Conservation (phyloP, 768 basidiomycete species). For the Solioccasus polychromus region DNA sequence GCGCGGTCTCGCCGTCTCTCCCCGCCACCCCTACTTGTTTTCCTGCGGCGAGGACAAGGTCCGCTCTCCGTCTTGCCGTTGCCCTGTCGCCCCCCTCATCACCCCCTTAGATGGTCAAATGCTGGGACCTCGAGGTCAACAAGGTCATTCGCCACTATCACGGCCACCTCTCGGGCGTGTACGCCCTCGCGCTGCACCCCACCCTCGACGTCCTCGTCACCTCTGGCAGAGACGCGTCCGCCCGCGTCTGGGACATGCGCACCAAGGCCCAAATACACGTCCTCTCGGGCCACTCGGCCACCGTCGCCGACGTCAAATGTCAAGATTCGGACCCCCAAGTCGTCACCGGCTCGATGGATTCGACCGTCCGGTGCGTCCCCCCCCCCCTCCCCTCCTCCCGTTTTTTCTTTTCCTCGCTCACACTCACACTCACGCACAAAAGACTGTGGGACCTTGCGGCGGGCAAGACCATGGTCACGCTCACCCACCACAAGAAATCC, state of each 20-base stretch:
- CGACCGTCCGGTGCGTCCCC: constrained; percentile 73
- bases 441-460: constrained; percentile 98
- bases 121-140: constrained; percentile 98
- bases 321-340: constrained; percentile 98
- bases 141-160: constrained; percentile 99
- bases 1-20: constrained; percentile 87
- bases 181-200: constrained; percentile 87
- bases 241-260: constrained; percentile 99
- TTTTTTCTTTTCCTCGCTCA: too few relatives aligned
- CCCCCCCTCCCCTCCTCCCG: neutral
- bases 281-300: constrained; percentile 89
- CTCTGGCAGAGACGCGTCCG: constrained; percentile 92
- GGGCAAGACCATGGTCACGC: constrained; percentile 92
- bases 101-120: constrained; percentile 88
- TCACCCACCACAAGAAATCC: constrained; percentile 99
- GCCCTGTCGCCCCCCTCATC: neutral
- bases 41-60: constrained; percentile 99
- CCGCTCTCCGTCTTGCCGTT: constrained; percentile 12
- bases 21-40: constrained; percentile 94
- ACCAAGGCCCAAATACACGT: constrained; percentile 96
- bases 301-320: constrained; percentile 93
- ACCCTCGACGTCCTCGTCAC: constrained; percentile 96
- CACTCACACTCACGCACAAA: too few relatives aligned
- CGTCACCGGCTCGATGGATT: constrained; percentile 98
- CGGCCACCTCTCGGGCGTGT: constrained; percentile 98